Conservation (phyloP, 495 filamentous ascomycete species). For the Collariella sp. region DNA sequence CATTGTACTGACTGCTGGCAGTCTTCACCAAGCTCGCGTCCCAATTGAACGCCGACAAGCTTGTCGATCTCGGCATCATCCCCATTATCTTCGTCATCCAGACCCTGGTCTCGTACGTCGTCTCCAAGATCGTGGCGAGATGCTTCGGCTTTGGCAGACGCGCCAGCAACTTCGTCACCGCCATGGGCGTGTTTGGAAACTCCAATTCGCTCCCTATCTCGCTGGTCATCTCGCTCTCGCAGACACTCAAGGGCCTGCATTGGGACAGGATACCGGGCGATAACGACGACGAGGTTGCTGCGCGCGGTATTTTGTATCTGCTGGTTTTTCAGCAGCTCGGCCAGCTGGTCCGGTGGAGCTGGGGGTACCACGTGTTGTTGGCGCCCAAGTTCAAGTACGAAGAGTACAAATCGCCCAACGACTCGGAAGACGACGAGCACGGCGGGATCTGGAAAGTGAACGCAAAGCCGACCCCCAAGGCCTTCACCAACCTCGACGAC, state of each 20-base stretch:
- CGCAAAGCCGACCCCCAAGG: too few species aligned
- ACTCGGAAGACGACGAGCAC: conserved; percentile 37
- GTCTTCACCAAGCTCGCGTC: conserved; percentile 98
- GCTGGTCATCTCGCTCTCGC: conserved; percentile 83
- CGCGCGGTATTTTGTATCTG: conserved; percentile 88
- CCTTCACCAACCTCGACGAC: conserved; percentile 1
- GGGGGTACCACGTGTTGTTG: conserved; percentile 90
- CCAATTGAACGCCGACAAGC: conserved; percentile 82
- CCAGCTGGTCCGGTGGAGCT: conserved; percentile 92
- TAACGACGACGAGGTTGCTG: conserved; percentile 90
- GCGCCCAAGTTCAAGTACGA: conserved; percentile 67
- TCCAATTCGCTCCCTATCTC: conserved; percentile 98
- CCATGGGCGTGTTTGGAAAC: conserved; percentile 97
- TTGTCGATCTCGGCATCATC: conserved; percentile 84
- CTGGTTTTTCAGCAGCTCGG: conserved; percentile 97
- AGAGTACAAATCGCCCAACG: conserved; percentile 43
- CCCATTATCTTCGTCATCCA: conserved; percentile 87
- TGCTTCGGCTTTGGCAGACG: conserved; percentile 73
- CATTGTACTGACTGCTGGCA: conserved; percentile 45
- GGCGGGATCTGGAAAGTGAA: conserved; percentile 15
- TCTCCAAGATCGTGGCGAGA: conserved; percentile 59
- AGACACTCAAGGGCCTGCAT: conserved; percentile 83
- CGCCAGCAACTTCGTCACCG: conserved; percentile 84
- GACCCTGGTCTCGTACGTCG: conserved; percentile 71
- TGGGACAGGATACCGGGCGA: conserved; percentile 87